Base-by-base conservation (phyloP, 2,329 filamentous ascomycete genomes). In the Bimuria novae-zelandiae region DNA sequence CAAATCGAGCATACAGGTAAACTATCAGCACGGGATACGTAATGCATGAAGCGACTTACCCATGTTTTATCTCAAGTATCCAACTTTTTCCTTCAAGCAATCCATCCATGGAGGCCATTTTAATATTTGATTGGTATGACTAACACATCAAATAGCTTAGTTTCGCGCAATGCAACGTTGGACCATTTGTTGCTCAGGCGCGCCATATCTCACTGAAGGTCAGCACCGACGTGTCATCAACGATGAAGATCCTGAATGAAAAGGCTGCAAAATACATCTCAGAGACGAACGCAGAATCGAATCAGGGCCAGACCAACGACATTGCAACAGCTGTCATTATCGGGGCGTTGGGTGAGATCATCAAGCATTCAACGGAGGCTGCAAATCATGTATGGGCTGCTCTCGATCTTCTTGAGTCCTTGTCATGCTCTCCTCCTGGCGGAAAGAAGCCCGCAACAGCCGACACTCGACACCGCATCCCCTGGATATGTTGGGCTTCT, bases 371-470 rank as follows among this genome's bases (percentile, higher is more conserved):
- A 7, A 58, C 60, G 0, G 35, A 21, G 7, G 56, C 61, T 11
- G 59, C 62, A 7, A 35, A 54, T 10, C 23, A 43, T 16, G 50
- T 63, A 7, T 67, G 59, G 42, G 30, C 42, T 17, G 57, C 62
- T 1, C 45, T 59, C 19, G 60, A 65, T 35, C 3, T 66, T 8
- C 49, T 48, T 3, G 47, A 47, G 27, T 7, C n/a, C n/a, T 32
- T 51, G 7, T 6, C 30, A 23, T 17, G 27, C 10, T 11, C 11
- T 5, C 7, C 22, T n/a, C 39, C 22, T 4, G 4, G 7, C 7
- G n/a, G 10, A 19, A 16, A 29, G 17, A 23, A 3, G 14, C 8
- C 25, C 8, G 30, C 25, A 25, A 11, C 12, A 4, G 11, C 3
- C 5, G 30, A 43, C 14, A 27, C 14, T 3, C 37, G 23, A 10